Percentiles rank a stretch among this genome's conserved stretches.
phyloP scores from a whole-genome alignment of 257 asterid genomes.

The Craterostigma plantagineum region DNA sequence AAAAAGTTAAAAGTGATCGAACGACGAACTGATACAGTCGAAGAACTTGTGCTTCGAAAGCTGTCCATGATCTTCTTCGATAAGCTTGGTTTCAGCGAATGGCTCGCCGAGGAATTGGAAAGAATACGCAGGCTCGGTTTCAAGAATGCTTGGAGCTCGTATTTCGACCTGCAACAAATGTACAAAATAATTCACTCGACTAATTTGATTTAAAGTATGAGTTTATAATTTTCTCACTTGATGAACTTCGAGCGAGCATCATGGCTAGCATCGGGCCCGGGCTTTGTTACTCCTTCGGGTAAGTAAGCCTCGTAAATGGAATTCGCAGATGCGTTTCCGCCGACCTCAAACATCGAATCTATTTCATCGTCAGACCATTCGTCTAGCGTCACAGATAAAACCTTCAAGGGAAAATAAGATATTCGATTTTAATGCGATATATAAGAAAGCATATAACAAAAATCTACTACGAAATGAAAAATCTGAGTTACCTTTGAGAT shows the following conservation, averaged over 20 bases:
- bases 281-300: conserved; percentile 79
- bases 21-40: conserved; percentile 32
- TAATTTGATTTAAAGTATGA: no score
- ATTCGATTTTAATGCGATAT: neutral
- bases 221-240: conserved; percentile 21
- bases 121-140: conserved; percentile 89
- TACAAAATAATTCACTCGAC: conserved; percentile 1
- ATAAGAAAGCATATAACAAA: neutral
- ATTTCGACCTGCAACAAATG: conserved; percentile 47
- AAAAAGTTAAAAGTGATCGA: neutral
- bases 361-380: conserved; percentile 93
- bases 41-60: conserved; percentile 54
- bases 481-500: conserved; percentile 52
- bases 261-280: conserved; percentile 59
- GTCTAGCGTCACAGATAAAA: conserved; percentile 89
- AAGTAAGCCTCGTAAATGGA: conserved; percentile 92
- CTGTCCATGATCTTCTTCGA: conserved; percentile 49
- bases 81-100: conserved; percentile 53
- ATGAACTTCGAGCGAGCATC: conserved; percentile 71
- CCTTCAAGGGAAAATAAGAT: conserved; percentile 31
- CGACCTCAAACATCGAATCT: conserved; percentile 84
- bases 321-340: conserved; percentile 93
- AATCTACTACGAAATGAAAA: conserved; percentile 1
- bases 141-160: conserved; percentile 79
- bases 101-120: conserved; percentile 30